Base-by-base conservation (phyloP, 306 rosid species). In the Datisca glomerata region DNA sequence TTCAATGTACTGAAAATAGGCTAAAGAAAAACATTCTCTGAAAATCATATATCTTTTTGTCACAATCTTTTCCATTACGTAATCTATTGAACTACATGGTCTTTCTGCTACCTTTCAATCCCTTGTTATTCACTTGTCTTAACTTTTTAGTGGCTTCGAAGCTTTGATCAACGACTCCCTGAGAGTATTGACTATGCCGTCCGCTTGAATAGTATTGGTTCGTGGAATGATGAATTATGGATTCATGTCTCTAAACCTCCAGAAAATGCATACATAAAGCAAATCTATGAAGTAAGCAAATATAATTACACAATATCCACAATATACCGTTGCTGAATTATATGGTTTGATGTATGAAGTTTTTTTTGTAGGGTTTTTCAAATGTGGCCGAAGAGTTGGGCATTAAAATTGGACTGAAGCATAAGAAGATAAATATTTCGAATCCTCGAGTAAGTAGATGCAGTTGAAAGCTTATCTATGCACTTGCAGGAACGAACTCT, bases 241-340 rank as follows among this genome's bases (percentile, higher is more conserved):
- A 56, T 89, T 63, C 98, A 89, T 59, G 98, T 89, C 41, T 89
- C 98, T 51, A 89, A 89, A 74, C 96, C 98, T 54, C 85, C 98
- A 27, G 96, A 89, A 63, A 89, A 84, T 75, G 78, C 79, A 45
- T 84, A 72, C 58, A 73, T 84, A 57, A 89, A 89, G 66, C 78
- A 91, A 66, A 91, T 91, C 53, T 47, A 61, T 50, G 94, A 91
- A 49, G 98, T 91, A 75, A 73, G 91, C 48, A 40, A 24, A 45
- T 56, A 14, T 40, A n/a, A 36, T n/a, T 42, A 41, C 21, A 56
- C 49, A 21, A 55, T 49, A 47, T 28, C 7, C 52, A 38, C 43
- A 14, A 15, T 59, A 24, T 41, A 24, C 29, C 41, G 6, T 27
- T 47, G 25, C 58, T 45, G 45, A 67, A 21, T 49, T 19, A 12